Conservation (phyloP, 2,329 filamentous ascomycete genomes). For the Amesomyces nigricolor region DNA sequence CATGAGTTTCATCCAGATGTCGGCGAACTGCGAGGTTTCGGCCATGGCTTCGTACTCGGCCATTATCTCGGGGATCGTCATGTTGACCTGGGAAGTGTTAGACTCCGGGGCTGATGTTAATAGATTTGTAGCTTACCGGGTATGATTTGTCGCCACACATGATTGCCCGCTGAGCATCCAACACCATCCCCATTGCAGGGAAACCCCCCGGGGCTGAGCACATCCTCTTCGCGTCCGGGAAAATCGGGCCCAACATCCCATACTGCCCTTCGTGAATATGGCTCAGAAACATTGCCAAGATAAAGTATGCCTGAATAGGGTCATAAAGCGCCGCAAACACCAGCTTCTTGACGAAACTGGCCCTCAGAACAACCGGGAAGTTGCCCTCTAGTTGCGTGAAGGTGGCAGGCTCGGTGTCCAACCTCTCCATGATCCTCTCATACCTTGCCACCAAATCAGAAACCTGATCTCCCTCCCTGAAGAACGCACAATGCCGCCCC, state of each 20-base stretch:
- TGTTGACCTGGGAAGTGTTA: constrained; percentile 27
- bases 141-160: constrained; percentile 33
- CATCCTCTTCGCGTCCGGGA: constrained; percentile 6
- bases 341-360: constrained; percentile 32
- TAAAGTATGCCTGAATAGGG: constrained; percentile 31
- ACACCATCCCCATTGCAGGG: neutral
- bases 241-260: constrained; percentile 9
- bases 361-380: constrained; percentile 35
- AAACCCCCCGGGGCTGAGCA: constrained; percentile 9
- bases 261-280: constrained; percentile 26
- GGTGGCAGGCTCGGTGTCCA: constrained; percentile 33
- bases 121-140: constrained; percentile 14
- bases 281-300: constrained; percentile 32
- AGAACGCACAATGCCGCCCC: constrained; percentile 36
- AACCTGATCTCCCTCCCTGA: constrained; percentile 32
- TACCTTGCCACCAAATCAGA: constrained; percentile 31
- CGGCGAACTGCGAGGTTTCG: constrained; percentile 32
- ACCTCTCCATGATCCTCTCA: constrained; percentile 28
- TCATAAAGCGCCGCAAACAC: constrained; percentile 35
- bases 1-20: constrained; percentile 31
- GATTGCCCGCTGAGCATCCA: constrained; percentile 27
- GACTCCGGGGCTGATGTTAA: neutral
- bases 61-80: constrained; percentile 28
- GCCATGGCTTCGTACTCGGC: constrained; percentile 30
- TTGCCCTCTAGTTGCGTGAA: constrained; percentile 29